Evolutionary conservation across 768 basidiomycete species (phyloP), one percentile per base, ranked within the genome.

Genomic region (Auricularia sp.): DNA sequence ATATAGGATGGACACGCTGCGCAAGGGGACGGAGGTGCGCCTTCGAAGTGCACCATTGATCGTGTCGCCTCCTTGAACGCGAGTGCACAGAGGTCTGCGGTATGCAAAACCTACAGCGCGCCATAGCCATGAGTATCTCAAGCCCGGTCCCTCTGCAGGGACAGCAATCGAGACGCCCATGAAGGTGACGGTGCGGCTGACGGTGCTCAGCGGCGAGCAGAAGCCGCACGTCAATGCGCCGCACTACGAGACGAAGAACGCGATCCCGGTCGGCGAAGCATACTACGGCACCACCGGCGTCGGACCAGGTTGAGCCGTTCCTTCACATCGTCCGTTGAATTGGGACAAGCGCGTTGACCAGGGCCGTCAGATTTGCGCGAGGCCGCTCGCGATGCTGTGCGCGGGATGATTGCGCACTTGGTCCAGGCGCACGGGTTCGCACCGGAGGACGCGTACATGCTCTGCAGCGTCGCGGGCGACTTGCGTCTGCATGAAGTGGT

Each of bases 131-230:
- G 6, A 42, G 63, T 47, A 24, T 54, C 45, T 58, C 56, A 42
- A 33, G 16, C 8, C 62, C 44, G 63, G 62, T 61, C 14, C 29
- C 33, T 16, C 16, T 21, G 8, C 66, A 84, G 85, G 85, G 33
- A 83, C 83, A 6, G 85, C 85, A 2, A 85, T 86, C 61, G 85
- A 86, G 70, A 85, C 85, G 5, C 80, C 85, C 2, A 85, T 86
- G 76, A 80, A 79, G 21, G 82, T 82, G 6, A 74, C 73, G 0
- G 81, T 85, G 10, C 81, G 83, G 33, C 74, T 86, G 54, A 85
- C 82, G 0, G 83, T 85, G 5, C 70, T 79, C 36, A 14, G 6
- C 11, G 56, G 24, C 16, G 86, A 83, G 69, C 81, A 86, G 69
- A 80, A 80, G 45, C 74, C 83, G 1, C 84, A 83, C 72, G 83